Conservation (phyloP, 2,329 filamentous ascomycete genomes). For the Ceratocystis cubensis region DNA sequence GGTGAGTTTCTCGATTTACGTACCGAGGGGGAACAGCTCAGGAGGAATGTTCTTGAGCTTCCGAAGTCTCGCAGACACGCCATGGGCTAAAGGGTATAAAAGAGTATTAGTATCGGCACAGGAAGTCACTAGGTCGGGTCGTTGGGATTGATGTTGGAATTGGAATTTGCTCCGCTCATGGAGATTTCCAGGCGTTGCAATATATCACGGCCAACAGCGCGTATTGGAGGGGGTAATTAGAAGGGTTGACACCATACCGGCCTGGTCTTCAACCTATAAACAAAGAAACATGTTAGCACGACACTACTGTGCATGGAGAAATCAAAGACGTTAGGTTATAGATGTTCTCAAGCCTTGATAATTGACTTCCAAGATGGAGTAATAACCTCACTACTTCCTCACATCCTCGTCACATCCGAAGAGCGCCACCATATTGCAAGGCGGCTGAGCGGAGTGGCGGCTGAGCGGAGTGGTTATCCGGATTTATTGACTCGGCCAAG, state of each 20-base stretch:
- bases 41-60: slow-evolving; percentile 80
- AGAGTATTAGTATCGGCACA: slow-evolving; percentile 4
- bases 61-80: slow-evolving; percentile 87
- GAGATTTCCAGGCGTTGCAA: background rate
- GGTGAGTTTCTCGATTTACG: slow-evolving; percentile 20
- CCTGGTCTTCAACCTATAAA: slow-evolving; percentile 52
- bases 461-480: background rate
- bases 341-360: background rate
- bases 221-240: background rate
- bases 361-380: background rate
- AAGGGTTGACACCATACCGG: slow-evolving; percentile 40
- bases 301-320: background rate
- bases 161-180: background rate
- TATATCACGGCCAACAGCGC: background rate
- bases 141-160: background rate
- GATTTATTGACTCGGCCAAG: background rate
- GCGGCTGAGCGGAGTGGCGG: background rate
- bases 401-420: background rate
- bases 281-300: slow-evolving; percentile 25
- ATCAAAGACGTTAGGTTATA: background rate
- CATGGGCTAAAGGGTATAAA: slow-evolving; percentile 55
- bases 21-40: slow-evolving; percentile 91
- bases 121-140: background rate
- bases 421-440: slow-evolving; percentile 7
- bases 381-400: slow-evolving; percentile 20